Percentiles rank a stretch among this genome's conserved stretches.
Evolutionary conservation across 169 alveolate species (phyloP).

Genomic region (Eimeria necatrix): DNA sequence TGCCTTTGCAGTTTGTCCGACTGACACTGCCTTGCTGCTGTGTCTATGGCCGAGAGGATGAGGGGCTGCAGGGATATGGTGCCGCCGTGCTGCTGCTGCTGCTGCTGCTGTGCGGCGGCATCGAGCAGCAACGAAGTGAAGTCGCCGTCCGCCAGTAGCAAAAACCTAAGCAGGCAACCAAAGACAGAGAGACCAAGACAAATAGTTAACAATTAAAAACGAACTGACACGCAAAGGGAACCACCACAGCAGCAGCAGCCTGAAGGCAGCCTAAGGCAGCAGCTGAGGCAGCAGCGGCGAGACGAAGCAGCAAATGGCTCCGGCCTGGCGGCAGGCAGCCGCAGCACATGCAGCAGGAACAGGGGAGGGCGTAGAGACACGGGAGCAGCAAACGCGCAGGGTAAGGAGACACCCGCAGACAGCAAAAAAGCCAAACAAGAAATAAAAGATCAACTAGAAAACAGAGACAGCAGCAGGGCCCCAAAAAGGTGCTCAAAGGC

Average conservation of each 20-base stretch:
- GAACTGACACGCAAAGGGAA: not conserved
- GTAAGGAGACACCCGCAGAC: not conserved
- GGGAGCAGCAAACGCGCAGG: not conserved
- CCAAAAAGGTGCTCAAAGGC: too few relatives aligned
- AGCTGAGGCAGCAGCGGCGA: not conserved
- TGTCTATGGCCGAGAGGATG: slow-evolving; percentile 48
- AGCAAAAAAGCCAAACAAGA: not conserved
- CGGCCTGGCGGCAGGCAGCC: not conserved
- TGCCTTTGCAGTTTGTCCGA: not conserved
- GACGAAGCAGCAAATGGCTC: not conserved
- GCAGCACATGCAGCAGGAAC: not conserved
- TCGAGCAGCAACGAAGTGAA: slow-evolving; percentile 4
- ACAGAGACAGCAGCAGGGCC: not conserved
- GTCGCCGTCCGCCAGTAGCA: slow-evolving; percentile 39
- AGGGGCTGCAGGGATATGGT: slow-evolving; percentile 29
- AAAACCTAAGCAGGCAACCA: not conserved
- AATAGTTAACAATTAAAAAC: too few relatives aligned
- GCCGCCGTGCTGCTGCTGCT: slow-evolving; percentile 50
- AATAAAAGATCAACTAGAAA: not conserved
- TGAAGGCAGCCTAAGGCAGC: not conserved
- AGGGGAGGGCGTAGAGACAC: not conserved
- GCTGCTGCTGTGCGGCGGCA: slow-evolving; percentile 31
- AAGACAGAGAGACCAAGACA: not conserved
- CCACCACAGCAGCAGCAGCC: not conserved
- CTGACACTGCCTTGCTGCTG: slow-evolving; percentile 49